Base-by-base conservation (phyloP, 1,284 basidiomycete species). In the Pascua guehoae region DNA sequence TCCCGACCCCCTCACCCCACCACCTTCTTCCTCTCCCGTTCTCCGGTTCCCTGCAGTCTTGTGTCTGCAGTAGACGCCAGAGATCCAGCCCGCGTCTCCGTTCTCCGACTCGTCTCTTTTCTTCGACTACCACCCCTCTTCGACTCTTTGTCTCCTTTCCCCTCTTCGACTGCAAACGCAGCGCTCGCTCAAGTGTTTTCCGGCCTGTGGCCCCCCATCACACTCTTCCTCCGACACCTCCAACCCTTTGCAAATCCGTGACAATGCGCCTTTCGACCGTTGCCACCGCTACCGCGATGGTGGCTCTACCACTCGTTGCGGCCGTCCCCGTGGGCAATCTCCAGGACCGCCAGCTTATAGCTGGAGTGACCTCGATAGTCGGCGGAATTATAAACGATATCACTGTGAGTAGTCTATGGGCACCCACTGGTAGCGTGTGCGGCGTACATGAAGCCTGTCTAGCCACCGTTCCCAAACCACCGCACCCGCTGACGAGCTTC, bases 261-360 rank as follows among this genome's bases (percentile, higher is more conserved):
- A 43, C 38, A 24, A 57, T 57, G 56, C 56, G 56, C 17, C 12
- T 56, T 16, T 9, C 50, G 5, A 45, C 50, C 2, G 16, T 56
- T 16, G 15, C 50, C 10, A 45, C 50, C 2, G 16, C 37, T 4
- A 5, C 40, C n/a, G 41, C 56, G 12, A 4, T 57, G n/a, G 12
- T 41, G n/a, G 56, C 56, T 4, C 14, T 57, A 12, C 56, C 56
- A 9, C 40, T 46, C 2, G 45, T 53, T 7, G 56, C 42, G 12
- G 41, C 51, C 12, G 41, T 17, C 45, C 17, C 44, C 24, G 24
- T 46, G 15, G 42, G 24, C 18, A 16, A 24, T 16, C 47, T 16
- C 47, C 38, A 49, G 39, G 24, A 32, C 4, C 24, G 24, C 24
- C 24, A 32, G 24, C 24, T 32, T 32, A 32, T 32, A 32, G 24